A percentile compares a stretch with the other conserved stretches of the same genome.
phyloP scores from a whole-genome alignment of 768 basidiomycete genomes.

The Leccinum disarticulatum region DNA sequence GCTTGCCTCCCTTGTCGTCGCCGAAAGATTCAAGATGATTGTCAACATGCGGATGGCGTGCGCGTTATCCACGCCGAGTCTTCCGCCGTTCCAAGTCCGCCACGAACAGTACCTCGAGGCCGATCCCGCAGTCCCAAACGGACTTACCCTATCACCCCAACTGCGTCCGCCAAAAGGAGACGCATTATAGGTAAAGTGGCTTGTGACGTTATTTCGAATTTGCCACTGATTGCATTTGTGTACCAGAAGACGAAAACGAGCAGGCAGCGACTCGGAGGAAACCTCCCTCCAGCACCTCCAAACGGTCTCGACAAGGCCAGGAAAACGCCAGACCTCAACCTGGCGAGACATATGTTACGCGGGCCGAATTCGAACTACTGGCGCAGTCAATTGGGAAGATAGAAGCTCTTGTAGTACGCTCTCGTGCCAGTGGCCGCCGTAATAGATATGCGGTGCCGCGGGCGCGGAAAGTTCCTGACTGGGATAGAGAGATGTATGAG shows the following conservation, averaged over 20 bases:
- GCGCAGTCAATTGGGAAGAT: background rate
- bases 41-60: background rate
- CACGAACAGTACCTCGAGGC: background rate
- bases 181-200: background rate
- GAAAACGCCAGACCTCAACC: background rate
- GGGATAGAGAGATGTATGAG: background rate
- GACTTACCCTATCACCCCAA: background rate
- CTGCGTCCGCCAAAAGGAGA: background rate
- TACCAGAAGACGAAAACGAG: background rate
- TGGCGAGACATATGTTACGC: background rate
- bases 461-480: background rate
- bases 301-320: too few relatives aligned
- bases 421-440: too few relatives aligned
- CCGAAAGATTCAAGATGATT: background rate
- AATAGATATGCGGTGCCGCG: too few relatives aligned
- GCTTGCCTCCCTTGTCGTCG: background rate
- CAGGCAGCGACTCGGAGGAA: background rate
- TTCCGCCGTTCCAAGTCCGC: background rate
- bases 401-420: background rate
- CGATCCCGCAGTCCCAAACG: background rate
- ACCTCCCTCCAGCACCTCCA: too few relatives aligned
- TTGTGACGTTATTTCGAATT: background rate
- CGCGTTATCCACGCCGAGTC: background rate
- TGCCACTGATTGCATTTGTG: background rate
- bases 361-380: background rate